phyloP scores from a whole-genome alignment of 257 asterid genomes.

The Asclepias syriaca region DNA sequence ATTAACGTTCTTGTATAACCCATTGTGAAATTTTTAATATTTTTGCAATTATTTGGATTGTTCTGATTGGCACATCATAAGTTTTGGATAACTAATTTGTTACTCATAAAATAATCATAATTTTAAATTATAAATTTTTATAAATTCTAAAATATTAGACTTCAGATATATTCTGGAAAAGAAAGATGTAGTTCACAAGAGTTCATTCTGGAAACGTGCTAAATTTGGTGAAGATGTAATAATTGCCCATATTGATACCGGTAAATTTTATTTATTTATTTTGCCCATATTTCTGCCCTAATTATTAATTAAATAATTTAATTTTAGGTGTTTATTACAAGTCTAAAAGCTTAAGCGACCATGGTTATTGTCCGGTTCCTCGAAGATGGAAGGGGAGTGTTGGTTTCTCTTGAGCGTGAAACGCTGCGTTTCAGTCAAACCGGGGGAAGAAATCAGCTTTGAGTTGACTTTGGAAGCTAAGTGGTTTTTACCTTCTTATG shows the following conservation, averaged over 20 bases:
- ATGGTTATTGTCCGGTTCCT: conserved; percentile 68
- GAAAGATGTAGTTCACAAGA: conserved; percentile 28
- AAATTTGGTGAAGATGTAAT: conserved; percentile 51
- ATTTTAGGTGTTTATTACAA: conserved; percentile 71
- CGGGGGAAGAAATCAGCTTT: conserved; percentile 24
- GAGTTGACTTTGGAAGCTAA: conserved; percentile 10
- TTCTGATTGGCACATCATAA: too few species aligned
- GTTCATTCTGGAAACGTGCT: conserved; percentile 58
- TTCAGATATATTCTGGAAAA: conserved; percentile 26
- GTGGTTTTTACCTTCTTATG: neutral
- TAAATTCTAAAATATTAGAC: too few species aligned
- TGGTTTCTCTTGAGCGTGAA: conserved; percentile 18
- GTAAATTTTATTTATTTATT: conserved; percentile 14
- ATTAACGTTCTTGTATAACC: too few species aligned
- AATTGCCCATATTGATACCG: conserved; percentile 62
- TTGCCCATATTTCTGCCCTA: neutral
- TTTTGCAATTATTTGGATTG: too few species aligned
- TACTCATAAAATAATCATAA: too few species aligned
- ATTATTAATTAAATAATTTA: neutral
- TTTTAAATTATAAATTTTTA: too few species aligned
- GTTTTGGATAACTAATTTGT: too few species aligned
- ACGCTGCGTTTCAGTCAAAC: conserved; percentile 12
- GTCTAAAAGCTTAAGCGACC: conserved; percentile 63
- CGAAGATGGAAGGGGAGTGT: conserved; percentile 66
- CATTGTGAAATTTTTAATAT: too few species aligned